phyloP scores from a whole-genome alignment of 345 rosid species.

The Erysimum cheiranthoides region DNA sequence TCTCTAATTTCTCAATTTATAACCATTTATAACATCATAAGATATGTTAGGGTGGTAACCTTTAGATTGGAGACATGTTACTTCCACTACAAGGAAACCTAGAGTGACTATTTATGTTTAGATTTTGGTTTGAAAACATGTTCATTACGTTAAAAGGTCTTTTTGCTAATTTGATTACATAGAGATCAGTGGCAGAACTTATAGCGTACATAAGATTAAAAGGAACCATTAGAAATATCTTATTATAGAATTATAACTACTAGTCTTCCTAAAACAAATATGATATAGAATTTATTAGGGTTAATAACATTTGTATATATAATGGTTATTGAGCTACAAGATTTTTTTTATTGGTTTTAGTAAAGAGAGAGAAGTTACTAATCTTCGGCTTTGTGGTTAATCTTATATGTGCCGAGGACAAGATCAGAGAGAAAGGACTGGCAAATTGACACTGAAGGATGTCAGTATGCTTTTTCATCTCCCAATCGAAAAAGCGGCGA shows the following conservation, averaged over 20 bases:
- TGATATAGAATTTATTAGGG: neutral
- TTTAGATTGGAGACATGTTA: neutral
- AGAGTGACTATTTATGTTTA: neutral
- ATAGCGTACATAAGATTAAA: neutral
- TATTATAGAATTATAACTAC: neutral
- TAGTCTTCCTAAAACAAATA: neutral
- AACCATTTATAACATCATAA: neutral
- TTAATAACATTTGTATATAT: neutral
- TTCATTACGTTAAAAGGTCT: neutral
- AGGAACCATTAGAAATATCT: neutral
- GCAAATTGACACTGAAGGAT: slow-evolving; percentile 16
- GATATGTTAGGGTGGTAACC: neutral
- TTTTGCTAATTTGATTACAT: neutral
- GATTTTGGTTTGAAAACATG: neutral
- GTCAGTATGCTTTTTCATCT: neutral
- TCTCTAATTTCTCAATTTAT: neutral
- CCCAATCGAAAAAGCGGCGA: slow-evolving; percentile 35
- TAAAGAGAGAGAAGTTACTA: neutral
- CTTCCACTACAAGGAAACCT: neutral
- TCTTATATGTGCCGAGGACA: slow-evolving; percentile 16
- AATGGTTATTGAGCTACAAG: neutral
- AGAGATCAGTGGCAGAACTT: neutral
- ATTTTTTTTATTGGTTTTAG: neutral
- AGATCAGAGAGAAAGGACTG: slow-evolving; percentile 37
- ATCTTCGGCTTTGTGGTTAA: slow-evolving; percentile 19